Percentiles rank a stretch among this genome's conserved stretches.
phyloP scores from a whole-genome alignment of 2,329 filamentous ascomycete genomes.

The Coniella vitis region DNA sequence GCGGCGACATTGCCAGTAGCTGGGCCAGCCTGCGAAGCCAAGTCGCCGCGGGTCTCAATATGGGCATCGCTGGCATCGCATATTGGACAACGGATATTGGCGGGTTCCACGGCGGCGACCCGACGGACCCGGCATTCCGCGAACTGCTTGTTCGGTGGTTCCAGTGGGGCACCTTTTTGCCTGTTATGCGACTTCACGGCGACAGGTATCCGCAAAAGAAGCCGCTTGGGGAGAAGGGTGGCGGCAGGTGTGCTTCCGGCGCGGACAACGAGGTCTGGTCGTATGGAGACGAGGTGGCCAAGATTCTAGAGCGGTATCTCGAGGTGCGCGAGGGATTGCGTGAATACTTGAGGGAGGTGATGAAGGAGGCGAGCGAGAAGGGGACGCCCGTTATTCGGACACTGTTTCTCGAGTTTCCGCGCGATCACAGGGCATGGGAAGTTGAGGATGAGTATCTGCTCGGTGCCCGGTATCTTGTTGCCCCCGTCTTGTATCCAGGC shows the following conservation, averaged over 20 bases:
- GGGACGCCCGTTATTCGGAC: slow-evolving; percentile 56
- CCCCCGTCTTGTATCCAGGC: slow-evolving; percentile 46
- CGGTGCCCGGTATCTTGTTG: slow-evolving; percentile 51
- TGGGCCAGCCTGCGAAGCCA: slow-evolving; percentile 55
- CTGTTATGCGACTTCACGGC: slow-evolving; percentile 61
- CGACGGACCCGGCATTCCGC: slow-evolving; percentile 46
- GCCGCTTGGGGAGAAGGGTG: slow-evolving; percentile 28
- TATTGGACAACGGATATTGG: slow-evolving; percentile 70
- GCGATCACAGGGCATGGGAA: slow-evolving; percentile 46
- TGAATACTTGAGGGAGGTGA: slow-evolving; percentile 50
- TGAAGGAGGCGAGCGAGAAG: slow-evolving; percentile 52
- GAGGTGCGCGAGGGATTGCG: slow-evolving; percentile 50
- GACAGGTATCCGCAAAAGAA: slow-evolving; percentile 51
- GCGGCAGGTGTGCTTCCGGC: slow-evolving; percentile 39
- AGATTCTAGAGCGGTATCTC: slow-evolving; percentile 55
- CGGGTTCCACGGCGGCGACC: slow-evolving; percentile 60
- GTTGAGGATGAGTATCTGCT: slow-evolving; percentile 59
- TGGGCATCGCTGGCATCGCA: slow-evolving; percentile 56
- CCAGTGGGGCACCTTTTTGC: slow-evolving; percentile 61
- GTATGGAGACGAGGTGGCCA: slow-evolving; percentile 54
- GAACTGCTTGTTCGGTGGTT: slow-evolving; percentile 64
- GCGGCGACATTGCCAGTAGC: slow-evolving; percentile 58
- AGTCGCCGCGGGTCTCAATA: slow-evolving; percentile 56
- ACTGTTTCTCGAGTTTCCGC: slow-evolving; percentile 57
- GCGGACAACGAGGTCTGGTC: slow-evolving; percentile 60